A percentile compares a stretch with the other conserved stretches of the same genome.
Evolutionary conservation across 75 land plant species (phyloP).

Genomic region (Ceratopteris richardii): DNA sequence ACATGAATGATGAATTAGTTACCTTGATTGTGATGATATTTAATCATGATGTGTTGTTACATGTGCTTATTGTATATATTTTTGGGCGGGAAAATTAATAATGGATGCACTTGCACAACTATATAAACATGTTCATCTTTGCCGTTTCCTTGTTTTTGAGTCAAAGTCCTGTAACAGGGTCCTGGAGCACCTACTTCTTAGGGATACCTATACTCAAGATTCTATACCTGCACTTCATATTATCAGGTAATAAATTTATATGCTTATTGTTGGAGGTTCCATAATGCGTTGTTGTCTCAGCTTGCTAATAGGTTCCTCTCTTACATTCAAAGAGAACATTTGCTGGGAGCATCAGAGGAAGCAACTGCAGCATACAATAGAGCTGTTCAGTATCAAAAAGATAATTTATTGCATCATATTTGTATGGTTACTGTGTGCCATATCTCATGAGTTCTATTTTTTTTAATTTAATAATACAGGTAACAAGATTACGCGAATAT

Average conservation of each 20-base stretch:
- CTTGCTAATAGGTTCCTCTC: too few relatives aligned
- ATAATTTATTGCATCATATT: not conserved
- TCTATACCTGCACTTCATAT: constrained; percentile 88
- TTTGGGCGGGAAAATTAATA: too few relatives aligned
- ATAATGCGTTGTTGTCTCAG: too few relatives aligned
- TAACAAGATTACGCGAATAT: constrained; percentile 87
- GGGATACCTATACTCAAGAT: constrained; percentile 85
- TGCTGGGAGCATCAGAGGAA: constrained; percentile 85
- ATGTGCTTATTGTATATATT: too few relatives aligned
- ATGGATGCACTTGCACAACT: not conserved
- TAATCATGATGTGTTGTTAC: too few relatives aligned
- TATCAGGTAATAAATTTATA: constrained; percentile 48
- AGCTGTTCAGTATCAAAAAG: constrained; percentile 45
- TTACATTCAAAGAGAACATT: constrained; percentile 46
- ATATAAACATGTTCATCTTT: not conserved
- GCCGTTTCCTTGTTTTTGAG: not conserved
- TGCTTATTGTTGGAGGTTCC: not conserved
- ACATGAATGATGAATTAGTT: too few relatives aligned
- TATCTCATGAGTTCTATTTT: too few relatives aligned
- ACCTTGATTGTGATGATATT: too few relatives aligned
- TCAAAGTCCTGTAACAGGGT: constrained; percentile 57
- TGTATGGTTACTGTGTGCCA: too few relatives aligned
- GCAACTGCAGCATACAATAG: constrained; percentile 88
- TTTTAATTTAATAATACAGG: constrained; percentile 36
- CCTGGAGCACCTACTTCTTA: constrained; percentile 73